These are phyloP conservation scores for Paraphaeosphaeria sporulosa DNA, from an alignment of 2,329 filamentous ascomycete genomes.

Conservation along the genomic window DNA sequence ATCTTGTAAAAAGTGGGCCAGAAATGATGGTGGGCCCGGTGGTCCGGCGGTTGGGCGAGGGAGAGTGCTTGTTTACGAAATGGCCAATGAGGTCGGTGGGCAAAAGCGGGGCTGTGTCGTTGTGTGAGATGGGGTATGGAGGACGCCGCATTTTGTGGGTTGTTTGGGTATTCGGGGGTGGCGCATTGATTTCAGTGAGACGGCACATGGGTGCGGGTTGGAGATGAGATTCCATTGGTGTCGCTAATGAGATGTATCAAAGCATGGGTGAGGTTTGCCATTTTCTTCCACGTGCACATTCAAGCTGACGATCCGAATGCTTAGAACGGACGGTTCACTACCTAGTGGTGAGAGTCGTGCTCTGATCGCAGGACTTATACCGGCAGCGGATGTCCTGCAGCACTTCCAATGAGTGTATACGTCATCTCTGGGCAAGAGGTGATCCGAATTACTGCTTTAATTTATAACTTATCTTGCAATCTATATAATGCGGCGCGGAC, in stretches of 20 bases:
- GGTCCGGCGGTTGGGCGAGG: background rate
- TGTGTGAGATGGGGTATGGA: background rate
- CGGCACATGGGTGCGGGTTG: background rate
- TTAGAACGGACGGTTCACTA: background rate
- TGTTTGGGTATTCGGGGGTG: conserved; percentile 8
- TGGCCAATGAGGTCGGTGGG: background rate
- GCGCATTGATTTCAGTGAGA: conserved; percentile 6
- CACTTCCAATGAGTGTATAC: too few species aligned
- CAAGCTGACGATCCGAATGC: background rate
- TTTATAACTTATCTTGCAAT: too few species aligned
- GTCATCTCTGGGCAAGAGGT: too few species aligned
- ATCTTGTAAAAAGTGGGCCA: background rate
- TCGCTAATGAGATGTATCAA: background rate
- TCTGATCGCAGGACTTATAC: background rate
- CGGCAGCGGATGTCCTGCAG: too few species aligned
- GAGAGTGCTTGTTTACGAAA: background rate
- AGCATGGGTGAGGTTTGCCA: background rate
- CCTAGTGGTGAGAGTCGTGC: background rate
- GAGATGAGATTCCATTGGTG: background rate
- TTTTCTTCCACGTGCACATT: background rate
- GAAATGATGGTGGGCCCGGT: background rate
- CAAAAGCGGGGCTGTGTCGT: background rate
- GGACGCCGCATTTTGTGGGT: conserved; percentile 5
- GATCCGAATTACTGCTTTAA: too few species aligned
- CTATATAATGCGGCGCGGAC: too few species aligned